phyloP scores from a whole-genome alignment of 2,329 filamentous ascomycete genomes.

The Fusarium udum region DNA sequence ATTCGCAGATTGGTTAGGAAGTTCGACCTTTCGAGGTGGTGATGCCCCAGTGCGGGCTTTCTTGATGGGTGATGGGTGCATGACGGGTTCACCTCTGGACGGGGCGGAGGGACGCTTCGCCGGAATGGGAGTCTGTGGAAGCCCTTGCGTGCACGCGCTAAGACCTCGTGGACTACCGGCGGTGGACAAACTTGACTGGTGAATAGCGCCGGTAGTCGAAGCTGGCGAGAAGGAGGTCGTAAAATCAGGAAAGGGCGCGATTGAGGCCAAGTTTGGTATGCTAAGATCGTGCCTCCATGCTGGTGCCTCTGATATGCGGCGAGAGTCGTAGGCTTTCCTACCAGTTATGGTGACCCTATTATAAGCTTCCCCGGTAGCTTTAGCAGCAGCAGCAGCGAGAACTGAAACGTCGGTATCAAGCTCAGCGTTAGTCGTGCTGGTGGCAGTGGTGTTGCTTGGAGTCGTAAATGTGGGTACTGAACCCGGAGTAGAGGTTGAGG shows the following conservation, averaged over 20 bases:
- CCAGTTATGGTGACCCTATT: conserved; percentile 18
- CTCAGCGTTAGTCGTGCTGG: conserved; percentile 1
- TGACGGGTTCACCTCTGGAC: conserved; percentile 39
- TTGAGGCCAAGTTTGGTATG: conserved; percentile 29
- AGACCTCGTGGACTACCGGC: conserved; percentile 28
- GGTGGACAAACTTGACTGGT: conserved; percentile 34
- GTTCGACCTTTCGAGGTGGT: conserved; percentile 56
- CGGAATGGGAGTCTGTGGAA: conserved; percentile 26
- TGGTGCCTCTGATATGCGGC: conserved; percentile 21
- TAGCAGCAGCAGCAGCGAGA: conserved; percentile 18
- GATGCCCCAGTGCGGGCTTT: conserved; percentile 59
- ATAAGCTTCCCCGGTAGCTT: conserved; percentile 22
- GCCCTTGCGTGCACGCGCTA: conserved; percentile 22
- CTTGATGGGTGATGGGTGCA: conserved; percentile 54
- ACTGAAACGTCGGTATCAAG: conserved; percentile 12
- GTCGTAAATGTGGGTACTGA: conserved; percentile 17
- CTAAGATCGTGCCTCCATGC: conserved; percentile 39
- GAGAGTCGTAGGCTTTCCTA: conserved; percentile 25
- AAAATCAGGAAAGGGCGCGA: conserved; percentile 23
- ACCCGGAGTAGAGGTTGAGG: conserved; percentile 15
- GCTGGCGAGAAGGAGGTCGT: conserved; percentile 10
- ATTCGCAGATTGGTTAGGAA: conserved; percentile 45
- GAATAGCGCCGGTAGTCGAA: conserved; percentile 30
- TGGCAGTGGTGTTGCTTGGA: conserved; percentile 11
- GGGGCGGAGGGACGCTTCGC: conserved; percentile 42